Conservation (phyloP, 208 protist species). For the Acanthamoeba triangularis region DNA sequence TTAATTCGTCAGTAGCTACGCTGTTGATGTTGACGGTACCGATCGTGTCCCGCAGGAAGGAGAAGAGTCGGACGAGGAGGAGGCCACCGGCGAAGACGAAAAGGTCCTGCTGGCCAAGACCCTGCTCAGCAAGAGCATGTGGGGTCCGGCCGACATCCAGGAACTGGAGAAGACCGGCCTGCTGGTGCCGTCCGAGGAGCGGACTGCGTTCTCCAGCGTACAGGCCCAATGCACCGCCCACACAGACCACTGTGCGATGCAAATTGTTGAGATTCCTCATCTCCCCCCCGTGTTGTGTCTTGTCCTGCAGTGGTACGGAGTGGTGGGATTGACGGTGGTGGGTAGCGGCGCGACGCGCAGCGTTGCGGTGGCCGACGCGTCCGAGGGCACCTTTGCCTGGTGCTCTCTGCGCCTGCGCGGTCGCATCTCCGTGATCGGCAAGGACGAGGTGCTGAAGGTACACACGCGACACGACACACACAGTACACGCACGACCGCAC, state of each 20-base stretch:
- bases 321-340: background rate
- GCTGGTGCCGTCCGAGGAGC: background rate
- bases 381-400: conserved; percentile 43
- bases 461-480: background rate
- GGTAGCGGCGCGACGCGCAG: background rate
- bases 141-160: conserved; percentile 9
- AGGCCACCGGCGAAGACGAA: background rate
- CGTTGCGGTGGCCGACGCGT: conserved; percentile 21
- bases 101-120: conserved; percentile 21
- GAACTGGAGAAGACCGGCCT: background rate
- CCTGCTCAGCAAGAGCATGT: conserved; percentile 63
- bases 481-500: background rate
- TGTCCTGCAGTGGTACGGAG: background rate
- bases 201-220: background rate
- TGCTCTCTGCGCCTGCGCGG: conserved; percentile 7
- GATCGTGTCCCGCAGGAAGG: background rate
- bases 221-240: background rate
- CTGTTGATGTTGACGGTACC: background rate
- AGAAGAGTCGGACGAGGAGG: background rate
- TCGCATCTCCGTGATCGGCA: conserved; percentile 15
- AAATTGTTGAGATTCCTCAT: background rate
- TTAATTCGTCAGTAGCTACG: background rate
- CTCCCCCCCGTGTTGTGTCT: background rate
- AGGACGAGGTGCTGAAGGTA: conserved; percentile 27
- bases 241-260: no score